Conservation (phyloP, 2,329 filamentous ascomycete species). For the Elsinoe arachidis region DNA sequence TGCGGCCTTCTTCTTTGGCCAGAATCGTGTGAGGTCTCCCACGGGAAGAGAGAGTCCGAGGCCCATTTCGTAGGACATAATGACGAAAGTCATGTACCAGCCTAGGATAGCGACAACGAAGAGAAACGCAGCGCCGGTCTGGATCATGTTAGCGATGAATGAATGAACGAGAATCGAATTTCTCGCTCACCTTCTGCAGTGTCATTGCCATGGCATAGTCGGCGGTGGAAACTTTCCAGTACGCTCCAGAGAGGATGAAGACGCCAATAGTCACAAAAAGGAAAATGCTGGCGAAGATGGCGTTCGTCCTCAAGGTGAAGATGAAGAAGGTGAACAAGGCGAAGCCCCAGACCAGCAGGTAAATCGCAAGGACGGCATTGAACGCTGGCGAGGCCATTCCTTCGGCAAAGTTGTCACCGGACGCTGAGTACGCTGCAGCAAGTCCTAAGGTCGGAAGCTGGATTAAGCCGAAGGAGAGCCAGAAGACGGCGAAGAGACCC, state of each 20-base stretch:
- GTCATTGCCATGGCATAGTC: slow-evolving; percentile 34
- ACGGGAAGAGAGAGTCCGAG: slow-evolving; percentile 42
- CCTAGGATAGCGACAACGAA: slow-evolving; percentile 42
- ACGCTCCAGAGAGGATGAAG: slow-evolving; percentile 42
- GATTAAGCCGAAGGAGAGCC: slow-evolving; percentile 44
- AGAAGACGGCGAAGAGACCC: slow-evolving; percentile 46
- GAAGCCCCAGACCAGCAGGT: slow-evolving; percentile 46
- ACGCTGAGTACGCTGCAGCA: slow-evolving; percentile 35
- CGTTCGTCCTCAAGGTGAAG: slow-evolving; percentile 44
- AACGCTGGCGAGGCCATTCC: slow-evolving; percentile 37
- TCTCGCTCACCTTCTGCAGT: slow-evolving; percentile 38
- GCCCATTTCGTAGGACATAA: slow-evolving; percentile 47
- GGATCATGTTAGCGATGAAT: background rate
- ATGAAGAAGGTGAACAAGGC: slow-evolving; percentile 45
- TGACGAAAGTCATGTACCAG: slow-evolving; percentile 47
- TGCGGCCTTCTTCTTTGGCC: slow-evolving; percentile 24
- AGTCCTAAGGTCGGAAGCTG: slow-evolving; percentile 43
- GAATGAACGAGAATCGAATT: background rate
- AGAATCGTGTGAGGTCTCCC: slow-evolving; percentile 44
- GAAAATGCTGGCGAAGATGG: slow-evolving; percentile 44
- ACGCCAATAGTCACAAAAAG: slow-evolving; percentile 37
- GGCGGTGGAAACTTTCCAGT: slow-evolving; percentile 40
- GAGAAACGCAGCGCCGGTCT: slow-evolving; percentile 31
- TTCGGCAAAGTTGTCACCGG: slow-evolving; percentile 33
- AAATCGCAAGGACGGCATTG: slow-evolving; percentile 43